A percentile compares a stretch with the other conserved stretches of the same genome.
These are phyloP conservation scores for Phytophthora ohioensis DNA, from an alignment of 352 stramenopile genomes.

Conservation along the genomic window DNA sequence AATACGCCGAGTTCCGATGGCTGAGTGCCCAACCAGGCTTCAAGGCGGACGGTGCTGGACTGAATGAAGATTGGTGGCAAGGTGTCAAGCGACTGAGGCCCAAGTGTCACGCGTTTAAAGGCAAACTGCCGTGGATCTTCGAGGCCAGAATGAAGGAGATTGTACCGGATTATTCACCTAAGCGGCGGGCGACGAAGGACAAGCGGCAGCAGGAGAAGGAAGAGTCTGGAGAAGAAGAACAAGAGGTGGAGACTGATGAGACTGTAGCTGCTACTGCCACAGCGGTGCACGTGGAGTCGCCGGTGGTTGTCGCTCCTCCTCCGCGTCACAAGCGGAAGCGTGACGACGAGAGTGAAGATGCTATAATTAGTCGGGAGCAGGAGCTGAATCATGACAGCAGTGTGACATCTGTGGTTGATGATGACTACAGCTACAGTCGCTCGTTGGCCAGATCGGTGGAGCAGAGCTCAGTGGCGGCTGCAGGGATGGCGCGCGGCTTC, in stretches of 20 bases:
- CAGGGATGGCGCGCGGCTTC: constrained; percentile 52
- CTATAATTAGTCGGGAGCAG: background rate
- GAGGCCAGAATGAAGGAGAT: constrained; percentile 59
- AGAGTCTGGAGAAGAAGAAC: background rate
- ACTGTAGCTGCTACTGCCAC: background rate
- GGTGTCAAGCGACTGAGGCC: constrained; percentile 51
- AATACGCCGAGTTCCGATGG: constrained; percentile 62
- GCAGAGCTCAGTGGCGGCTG: constrained; percentile 57
- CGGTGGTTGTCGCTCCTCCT: background rate
- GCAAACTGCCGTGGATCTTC: constrained; percentile 63
- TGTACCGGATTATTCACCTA: constrained; percentile 11
- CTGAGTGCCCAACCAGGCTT: constrained; percentile 58
- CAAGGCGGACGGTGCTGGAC: constrained; percentile 34
- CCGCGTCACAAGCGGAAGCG: constrained; percentile 27
- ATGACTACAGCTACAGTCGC: constrained; percentile 26
- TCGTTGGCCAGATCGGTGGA: constrained; percentile 56
- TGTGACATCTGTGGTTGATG: constrained; percentile 19
- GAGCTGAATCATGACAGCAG: constrained; percentile 3
- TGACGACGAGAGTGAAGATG: background rate
- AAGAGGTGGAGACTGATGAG: background rate
- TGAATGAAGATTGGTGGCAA: constrained; percentile 62
- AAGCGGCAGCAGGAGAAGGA: background rate
- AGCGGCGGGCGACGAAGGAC: background rate
- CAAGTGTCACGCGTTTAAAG: constrained; percentile 66
- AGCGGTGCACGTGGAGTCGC: background rate